These are phyloP conservation scores for Prunella vulgaris DNA, from an alignment of 257 asterid species.

Conservation along the genomic window DNA sequence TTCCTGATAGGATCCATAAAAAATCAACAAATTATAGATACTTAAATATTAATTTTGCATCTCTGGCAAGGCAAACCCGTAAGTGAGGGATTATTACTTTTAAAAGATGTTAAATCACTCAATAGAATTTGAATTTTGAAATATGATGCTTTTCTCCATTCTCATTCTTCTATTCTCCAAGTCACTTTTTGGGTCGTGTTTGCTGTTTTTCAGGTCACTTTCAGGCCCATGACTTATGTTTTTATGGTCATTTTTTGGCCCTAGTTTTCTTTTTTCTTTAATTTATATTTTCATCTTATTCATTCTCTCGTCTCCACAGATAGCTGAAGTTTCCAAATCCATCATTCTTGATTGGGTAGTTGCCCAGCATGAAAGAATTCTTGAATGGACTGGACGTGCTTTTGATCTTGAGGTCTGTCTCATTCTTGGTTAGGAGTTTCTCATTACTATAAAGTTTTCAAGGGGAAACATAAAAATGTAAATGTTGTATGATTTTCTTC, in stretches of 20 bases:
- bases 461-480: neutral
- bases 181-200: too few species aligned
- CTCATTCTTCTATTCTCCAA: constrained; percentile 8
- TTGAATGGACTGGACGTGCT: constrained; percentile 97
- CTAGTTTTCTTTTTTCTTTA: too few species aligned
- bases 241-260: too few species aligned
- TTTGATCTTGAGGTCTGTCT: constrained; percentile 87
- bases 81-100: constrained; percentile 5
- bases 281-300: too few species aligned
- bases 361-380: constrained; percentile 73
- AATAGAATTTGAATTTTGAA: constrained; percentile 12
- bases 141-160: constrained; percentile 11
- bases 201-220: too few species aligned
- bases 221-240: too few species aligned
- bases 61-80: neutral
- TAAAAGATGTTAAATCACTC: constrained; percentile 13
- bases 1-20: neutral
- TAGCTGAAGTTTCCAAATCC: constrained; percentile 73
- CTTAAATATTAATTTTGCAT: neutral
- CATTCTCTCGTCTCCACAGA: constrained; percentile 40
- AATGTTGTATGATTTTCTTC: neutral
- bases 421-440: constrained; percentile 16
- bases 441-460: constrained; percentile 11
- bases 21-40: neutral
- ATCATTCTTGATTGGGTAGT: constrained; percentile 95